A percentile compares a stretch with the other conserved stretches of the same genome.
Conservation (phyloP, 2,329 filamentous ascomycete genomes). For the Beauveria bassiana region DNA sequence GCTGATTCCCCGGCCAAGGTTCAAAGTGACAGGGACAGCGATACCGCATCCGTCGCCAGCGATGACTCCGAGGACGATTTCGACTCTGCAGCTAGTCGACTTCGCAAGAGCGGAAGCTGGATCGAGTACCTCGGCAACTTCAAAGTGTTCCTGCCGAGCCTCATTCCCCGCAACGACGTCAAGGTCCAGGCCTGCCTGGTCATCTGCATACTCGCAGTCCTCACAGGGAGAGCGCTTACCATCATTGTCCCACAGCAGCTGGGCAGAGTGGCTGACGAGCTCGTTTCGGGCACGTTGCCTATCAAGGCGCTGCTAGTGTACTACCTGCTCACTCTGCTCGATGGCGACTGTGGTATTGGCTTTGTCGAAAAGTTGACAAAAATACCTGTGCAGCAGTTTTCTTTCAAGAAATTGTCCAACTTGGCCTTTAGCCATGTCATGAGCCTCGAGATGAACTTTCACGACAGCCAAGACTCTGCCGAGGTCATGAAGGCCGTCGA, state of each 20-base stretch:
- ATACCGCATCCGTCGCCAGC: not conserved
- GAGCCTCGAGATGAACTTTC: constrained; percentile 62
- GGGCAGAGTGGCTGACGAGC: not conserved
- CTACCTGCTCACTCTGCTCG: not conserved
- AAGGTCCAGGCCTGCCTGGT: constrained; percentile 1
- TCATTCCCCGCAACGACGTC: not conserved
- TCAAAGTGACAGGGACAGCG: not conserved
- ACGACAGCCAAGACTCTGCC: constrained; percentile 56
- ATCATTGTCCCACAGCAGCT: not conserved
- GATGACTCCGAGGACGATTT: not conserved
- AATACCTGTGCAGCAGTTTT: constrained; percentile 28
- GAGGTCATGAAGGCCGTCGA: constrained; percentile 58
- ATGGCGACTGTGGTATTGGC: not conserved
- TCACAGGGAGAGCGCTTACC: not conserved
- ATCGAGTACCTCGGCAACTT: not conserved
- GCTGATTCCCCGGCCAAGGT: not conserved
- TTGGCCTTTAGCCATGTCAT: constrained; percentile 61
- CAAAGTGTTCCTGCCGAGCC: not conserved
- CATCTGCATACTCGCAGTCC: not conserved
- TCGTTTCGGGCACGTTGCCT: not conserved
- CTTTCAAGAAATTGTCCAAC: constrained; percentile 19
- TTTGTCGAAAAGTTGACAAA: constrained; percentile 21
- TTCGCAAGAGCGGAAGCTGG: not conserved
- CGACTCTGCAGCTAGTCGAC: not conserved
- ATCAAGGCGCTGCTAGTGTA: not conserved